Base-by-base conservation (phyloP, 2,329 filamentous ascomycete genomes). In the Penicillium corylophilum region DNA sequence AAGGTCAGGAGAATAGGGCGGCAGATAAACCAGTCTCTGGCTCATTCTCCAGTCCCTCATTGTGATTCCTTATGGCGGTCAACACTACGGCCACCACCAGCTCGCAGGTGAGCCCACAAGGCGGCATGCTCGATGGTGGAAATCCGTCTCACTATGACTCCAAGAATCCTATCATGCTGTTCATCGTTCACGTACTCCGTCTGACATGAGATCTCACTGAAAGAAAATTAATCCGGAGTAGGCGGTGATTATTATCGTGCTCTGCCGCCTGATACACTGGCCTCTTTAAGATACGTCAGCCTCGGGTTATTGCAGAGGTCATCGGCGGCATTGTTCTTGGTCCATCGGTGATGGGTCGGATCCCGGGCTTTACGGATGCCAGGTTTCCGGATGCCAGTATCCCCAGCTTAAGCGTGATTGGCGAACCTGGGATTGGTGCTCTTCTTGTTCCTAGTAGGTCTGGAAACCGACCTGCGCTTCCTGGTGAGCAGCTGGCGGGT, bases 311-410 rank as follows among this genome's bases (percentile, higher is more conserved):
- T 62, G 87, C 89, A 44, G 89, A 94, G 73, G 89, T 94, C 52
- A 84, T 93, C 49, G 88, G 87, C n/a, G 89, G 89, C 47, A 89
- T 94, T 64, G 71, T 96, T 33, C 80, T 96, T 1, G 91, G 91
- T 3, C 91, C 91, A 1, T 94, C 91, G 0, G 88, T 95, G 20
- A 87, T 95, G 84, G 90, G 90, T 65, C 85, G 87, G 46, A 90
- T 95, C 20, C 90, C 90, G 1, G 84, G 86, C 35, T 96, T 95
- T 74, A 79, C 83, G 45, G 72, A 77, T 2, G 78, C 86, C 57
- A 93, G 96, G 59, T 96, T 96, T 65, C 90, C 91, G 0, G 66
- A 76, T 0, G 82, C 75, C 0, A 91, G 89, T 2, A 88, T 95
- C 70, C 85, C 89, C 2, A 84, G 86, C 46, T 77, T 96, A 44